Conservation (phyloP, 495 filamentous ascomycete species). For the Neurospora sp. region DNA sequence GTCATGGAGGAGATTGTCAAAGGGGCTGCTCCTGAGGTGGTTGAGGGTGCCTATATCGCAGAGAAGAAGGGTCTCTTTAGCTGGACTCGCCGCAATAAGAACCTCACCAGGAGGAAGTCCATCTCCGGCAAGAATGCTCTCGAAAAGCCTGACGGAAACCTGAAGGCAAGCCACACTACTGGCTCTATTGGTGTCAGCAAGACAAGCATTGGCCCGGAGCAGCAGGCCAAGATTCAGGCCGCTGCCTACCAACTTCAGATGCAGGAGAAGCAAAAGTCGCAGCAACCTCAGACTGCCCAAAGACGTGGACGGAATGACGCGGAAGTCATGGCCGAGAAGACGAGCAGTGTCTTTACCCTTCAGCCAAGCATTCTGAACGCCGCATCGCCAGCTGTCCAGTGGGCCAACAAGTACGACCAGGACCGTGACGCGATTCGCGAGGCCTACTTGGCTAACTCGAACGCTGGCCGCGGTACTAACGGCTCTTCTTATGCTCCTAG, state of each 20-base stretch:
- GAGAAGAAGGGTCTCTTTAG: constrained; percentile 91
- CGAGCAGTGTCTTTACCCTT: constrained; percentile 83
- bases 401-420: constrained; percentile 85
- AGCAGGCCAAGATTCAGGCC: constrained; percentile 83
- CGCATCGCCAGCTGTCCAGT: constrained; percentile 89
- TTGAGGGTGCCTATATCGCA: constrained; percentile 75
- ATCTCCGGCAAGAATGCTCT: constrained; percentile 35
- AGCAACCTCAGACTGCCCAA: constrained; percentile 24
- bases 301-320: constrained; percentile 43
- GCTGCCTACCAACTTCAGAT: constrained; percentile 71
- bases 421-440: constrained; percentile 55
- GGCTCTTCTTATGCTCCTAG: constrained; percentile 24
- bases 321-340: constrained; percentile 57
- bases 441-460: constrained; percentile 65
- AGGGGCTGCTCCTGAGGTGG: constrained; percentile 77
- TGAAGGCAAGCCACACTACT: constrained; percentile 23
- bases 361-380: constrained; percentile 79
- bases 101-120: constrained; percentile 58
- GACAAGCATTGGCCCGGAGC: constrained; percentile 81
- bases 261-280: constrained; percentile 49
- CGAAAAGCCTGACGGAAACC: constrained; percentile 20
- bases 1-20: constrained; percentile 94
- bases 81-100: constrained; percentile 63
- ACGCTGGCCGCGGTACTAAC: constrained; percentile 52
- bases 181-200: constrained; percentile 55